Evolutionary conservation across 495 filamentous ascomycete genomes (phyloP), one percentile per base, ranked within the genome.

Genomic region (Chaetomium tenue): DNA sequence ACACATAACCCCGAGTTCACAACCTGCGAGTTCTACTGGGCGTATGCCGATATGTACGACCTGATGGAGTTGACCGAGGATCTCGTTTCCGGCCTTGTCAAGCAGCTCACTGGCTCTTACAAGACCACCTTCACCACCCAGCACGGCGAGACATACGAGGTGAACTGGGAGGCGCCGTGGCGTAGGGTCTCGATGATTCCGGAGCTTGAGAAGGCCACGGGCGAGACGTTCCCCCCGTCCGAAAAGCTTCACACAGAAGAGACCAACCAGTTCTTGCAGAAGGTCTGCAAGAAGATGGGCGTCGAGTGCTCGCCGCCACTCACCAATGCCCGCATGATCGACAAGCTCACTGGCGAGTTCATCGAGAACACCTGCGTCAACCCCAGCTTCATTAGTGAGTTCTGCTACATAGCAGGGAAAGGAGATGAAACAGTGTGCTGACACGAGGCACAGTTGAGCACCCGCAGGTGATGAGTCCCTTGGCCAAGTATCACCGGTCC

Each of bases 1-100:
- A 96, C 90, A 0, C 94, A 97, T 76, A 98, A 98, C 71, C 94
- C 94, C 2, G 94, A 99, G 71, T 99, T 98, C 82, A 98, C 95
- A 13, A 93, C 92, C 15, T 92, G 89, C 72, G 95, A 99, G 76
- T 97, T 97, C 81, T 99, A 99, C 77, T 87, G 87, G 86, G 94
- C 94, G 16, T 97, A 93, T 67, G 91, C 92, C 44, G 95, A 98
- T 77, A 83, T 93, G 54, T 90, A 91, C 76, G 94, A 99, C 74
- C 74, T 97, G 51, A 96, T 98, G 91, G 81, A 91, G 58, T 79
- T 92, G 70, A 98, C 95, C 2, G 95, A 99, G 75, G 93, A 98
- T 63, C 87, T 99, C 11, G 89, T 98, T 28, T 93, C 91, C 1
- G 85, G 87, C n/a, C 83, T 99, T 5, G 93, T 97, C 69, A 92